Evolutionary conservation across 2,329 filamentous ascomycete genomes (phyloP).

Genomic region (Epichloe amarillans): DNA sequence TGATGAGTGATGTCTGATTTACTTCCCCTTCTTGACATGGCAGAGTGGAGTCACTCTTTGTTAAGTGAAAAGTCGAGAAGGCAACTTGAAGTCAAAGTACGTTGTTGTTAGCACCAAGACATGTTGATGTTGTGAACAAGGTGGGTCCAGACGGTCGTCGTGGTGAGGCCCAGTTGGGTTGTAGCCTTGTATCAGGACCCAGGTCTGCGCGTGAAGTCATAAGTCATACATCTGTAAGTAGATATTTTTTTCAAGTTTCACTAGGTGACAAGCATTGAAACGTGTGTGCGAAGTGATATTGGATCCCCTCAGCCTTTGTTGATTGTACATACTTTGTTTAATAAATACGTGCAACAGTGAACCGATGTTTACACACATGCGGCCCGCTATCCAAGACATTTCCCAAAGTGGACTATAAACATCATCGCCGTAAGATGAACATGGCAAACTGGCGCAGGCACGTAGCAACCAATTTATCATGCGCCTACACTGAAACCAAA

Average conservation of each 20-base stretch:
- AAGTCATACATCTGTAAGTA: too few species aligned
- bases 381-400: too few species aligned
- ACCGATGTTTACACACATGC: not conserved
- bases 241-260: too few species aligned
- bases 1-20: not conserved
- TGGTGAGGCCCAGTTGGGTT: too few species aligned
- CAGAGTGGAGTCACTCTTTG: too few species aligned
- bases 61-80: not conserved
- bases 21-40: not conserved
- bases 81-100: not conserved
- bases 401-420: too few species aligned
- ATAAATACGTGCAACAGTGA: not conserved
- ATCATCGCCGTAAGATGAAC: not conserved
- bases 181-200: too few species aligned
- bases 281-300: too few species aligned
- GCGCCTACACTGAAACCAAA: conserved; percentile 44
- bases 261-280: too few species aligned
- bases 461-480: conserved; percentile 5
- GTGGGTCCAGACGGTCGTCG: not conserved
- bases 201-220: too few species aligned
- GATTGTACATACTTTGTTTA: too few species aligned
- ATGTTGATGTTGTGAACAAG: not conserved
- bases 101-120: not conserved
- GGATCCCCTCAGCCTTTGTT: too few species aligned
- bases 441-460: not conserved